These are phyloP conservation scores for Plicaturopsis crispa DNA, from an alignment of 768 basidiomycete species.

Conservation along the genomic window DNA sequence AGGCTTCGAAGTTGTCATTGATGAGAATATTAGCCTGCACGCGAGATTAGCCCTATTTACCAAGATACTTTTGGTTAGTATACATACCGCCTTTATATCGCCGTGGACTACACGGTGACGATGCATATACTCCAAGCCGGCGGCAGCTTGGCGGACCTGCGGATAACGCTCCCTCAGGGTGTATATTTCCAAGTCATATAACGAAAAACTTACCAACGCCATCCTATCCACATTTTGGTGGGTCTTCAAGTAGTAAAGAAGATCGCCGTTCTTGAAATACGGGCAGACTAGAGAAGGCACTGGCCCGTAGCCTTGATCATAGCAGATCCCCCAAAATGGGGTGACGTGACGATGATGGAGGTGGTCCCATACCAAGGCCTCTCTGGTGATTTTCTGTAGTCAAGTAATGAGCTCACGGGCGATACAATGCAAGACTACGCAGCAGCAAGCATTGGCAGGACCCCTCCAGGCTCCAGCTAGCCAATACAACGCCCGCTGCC, in stretches of 20 bases:
- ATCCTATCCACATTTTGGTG: constrained; percentile 11
- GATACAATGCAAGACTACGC: too few relatives aligned
- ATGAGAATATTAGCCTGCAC: constrained; percentile 29
- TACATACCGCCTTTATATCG: constrained; percentile 28
- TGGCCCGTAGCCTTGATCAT: constrained; percentile 8
- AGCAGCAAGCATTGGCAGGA: too few relatives aligned
- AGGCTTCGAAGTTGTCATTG: constrained; percentile 20
- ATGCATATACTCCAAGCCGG: constrained; percentile 13
- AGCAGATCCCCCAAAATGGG: constrained; percentile 15
- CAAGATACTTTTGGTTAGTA: constrained; percentile 16
- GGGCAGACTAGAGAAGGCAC: constrained; percentile 18
- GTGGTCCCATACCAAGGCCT: neutral
- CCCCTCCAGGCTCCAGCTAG: too few relatives aligned
- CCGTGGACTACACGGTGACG: constrained; percentile 21
- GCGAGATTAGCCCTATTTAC: constrained; percentile 4
- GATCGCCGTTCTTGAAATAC: constrained; percentile 16
- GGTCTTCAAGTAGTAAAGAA: constrained; percentile 11
- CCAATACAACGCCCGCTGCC: too few relatives aligned
- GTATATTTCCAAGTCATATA: neutral
- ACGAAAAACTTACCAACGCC: constrained; percentile 13
- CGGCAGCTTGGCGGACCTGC: constrained; percentile 15
- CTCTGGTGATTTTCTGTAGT: neutral
- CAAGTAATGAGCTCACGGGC: neutral
- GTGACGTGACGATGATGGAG: constrained; percentile 6
- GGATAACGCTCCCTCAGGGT: neutral